A percentile compares a stretch with the other conserved stretches of the same genome.
Evolutionary conservation across 768 basidiomycete species (phyloP).

Genomic region (Agaricus bisporus): DNA sequence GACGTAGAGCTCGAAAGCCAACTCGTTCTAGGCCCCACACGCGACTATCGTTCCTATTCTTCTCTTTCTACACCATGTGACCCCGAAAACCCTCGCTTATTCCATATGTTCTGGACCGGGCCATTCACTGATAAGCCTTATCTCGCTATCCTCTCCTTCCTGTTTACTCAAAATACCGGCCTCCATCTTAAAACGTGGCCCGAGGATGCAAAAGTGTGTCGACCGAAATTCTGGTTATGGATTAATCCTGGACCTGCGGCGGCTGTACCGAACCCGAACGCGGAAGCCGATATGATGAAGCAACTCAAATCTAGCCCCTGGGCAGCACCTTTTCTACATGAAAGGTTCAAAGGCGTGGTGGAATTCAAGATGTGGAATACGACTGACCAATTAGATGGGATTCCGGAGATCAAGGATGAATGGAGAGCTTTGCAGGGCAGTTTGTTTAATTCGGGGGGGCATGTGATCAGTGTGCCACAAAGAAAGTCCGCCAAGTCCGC

Average conservation of each 20-base stretch:
- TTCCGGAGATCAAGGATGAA: conserved; percentile 81
- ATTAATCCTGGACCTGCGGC: conserved; percentile 93
- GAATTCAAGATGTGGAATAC: conserved; percentile 97
- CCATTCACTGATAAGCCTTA: conserved; percentile 97
- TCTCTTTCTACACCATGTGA: conserved; percentile 54
- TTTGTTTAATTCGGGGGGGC: conserved; percentile 85
- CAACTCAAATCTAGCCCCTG: conserved; percentile 77
- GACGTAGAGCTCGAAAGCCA: conserved; percentile 53
- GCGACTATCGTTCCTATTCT: conserved; percentile 36
- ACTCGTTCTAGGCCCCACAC: conserved; percentile 40
- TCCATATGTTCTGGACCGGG: conserved; percentile 97
- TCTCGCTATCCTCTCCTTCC: conserved; percentile 85
- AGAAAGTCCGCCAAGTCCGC: conserved; percentile 26
- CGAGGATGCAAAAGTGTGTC: conserved; percentile 49
- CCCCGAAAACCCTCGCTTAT: conserved; percentile 70
- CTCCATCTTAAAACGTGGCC: conserved; percentile 51
- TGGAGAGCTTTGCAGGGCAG: conserved; percentile 71
- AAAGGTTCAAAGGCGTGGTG: conserved; percentile 81
- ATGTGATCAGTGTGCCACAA: conserved; percentile 56
- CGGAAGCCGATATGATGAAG: conserved; percentile 75
- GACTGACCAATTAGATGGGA: conserved; percentile 86
- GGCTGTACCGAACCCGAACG: conserved; percentile 71
- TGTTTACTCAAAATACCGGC: conserved; percentile 88
- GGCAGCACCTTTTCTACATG: conserved; percentile 89
- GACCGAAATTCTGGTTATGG: conserved; percentile 94